Conservation (phyloP, 345 rosid species). For the Acer campestre region DNA sequence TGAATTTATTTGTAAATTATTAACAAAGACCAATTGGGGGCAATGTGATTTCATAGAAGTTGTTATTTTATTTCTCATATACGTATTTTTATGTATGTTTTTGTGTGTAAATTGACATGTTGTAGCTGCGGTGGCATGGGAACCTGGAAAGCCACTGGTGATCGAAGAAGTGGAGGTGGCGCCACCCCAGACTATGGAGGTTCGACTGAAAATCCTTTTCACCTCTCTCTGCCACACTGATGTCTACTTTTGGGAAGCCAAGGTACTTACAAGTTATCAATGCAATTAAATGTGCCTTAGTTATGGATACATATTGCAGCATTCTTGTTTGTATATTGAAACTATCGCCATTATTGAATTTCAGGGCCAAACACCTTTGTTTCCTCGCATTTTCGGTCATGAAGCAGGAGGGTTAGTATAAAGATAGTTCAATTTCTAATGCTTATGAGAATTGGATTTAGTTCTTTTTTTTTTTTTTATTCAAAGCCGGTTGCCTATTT, state of each 20-base stretch:
- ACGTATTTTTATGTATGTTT: neutral
- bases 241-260: slow-evolving; percentile 59
- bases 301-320: neutral
- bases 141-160: slow-evolving; percentile 58
- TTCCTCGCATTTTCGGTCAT: slow-evolving; percentile 46
- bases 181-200: slow-evolving; percentile 50
- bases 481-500: neutral
- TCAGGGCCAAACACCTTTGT: slow-evolving; percentile 45
- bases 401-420: slow-evolving; percentile 43
- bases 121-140: slow-evolving; percentile 60
- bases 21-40: too few relatives aligned
- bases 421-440: neutral
- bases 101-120: neutral
- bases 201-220: slow-evolving; percentile 41
- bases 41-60: too few relatives aligned
- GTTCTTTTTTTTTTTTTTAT: neutral
- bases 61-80: too few relatives aligned
- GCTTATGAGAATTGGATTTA: neutral
- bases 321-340: neutral
- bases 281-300: too few relatives aligned
- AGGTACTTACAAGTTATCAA: slow-evolving; percentile 22
- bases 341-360: neutral
- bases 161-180: slow-evolving; percentile 59
- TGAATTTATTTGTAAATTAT: too few relatives aligned
- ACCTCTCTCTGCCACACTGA: slow-evolving; percentile 52